phyloP scores from a whole-genome alignment of 2,329 filamentous ascomycete species.

The Simplicillium aogashimaense region DNA sequence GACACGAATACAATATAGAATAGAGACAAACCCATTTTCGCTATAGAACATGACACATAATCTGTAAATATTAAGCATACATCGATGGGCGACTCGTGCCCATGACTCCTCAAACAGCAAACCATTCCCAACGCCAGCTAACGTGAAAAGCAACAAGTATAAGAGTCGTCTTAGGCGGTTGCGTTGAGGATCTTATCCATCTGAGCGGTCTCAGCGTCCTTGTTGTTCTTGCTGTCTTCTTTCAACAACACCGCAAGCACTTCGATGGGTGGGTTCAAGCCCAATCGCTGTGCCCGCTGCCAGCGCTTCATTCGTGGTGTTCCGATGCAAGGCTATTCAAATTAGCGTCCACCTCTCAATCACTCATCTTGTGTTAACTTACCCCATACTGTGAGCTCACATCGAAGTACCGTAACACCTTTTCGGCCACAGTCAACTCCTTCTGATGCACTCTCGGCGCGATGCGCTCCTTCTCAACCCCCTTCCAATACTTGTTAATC shows the following conservation, averaged over 20 bases:
- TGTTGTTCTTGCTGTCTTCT: conserved; percentile 49
- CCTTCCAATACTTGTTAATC: conserved; percentile 69
- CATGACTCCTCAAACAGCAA: conserved; percentile 1
- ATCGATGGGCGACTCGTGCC: not conserved
- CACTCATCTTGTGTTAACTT: conserved; percentile 31
- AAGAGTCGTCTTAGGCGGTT: conserved; percentile 21
- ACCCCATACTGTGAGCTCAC: conserved; percentile 86
- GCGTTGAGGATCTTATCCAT: conserved; percentile 59
- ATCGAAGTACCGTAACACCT: conserved; percentile 85
- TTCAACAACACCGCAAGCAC: conserved; percentile 76
- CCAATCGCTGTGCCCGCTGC: conserved; percentile 75
- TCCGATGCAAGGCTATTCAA: conserved; percentile 73
- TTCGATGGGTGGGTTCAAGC: conserved; percentile 80
- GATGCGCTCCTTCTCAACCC: conserved; percentile 57
- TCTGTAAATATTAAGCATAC: not conserved
- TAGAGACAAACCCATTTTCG: not conserved
- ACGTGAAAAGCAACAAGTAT: conserved; percentile 5
- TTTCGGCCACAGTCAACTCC: conserved; percentile 64
- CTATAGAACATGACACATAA: not conserved
- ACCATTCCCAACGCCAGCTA: conserved; percentile 1
- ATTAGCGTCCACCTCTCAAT: not conserved
- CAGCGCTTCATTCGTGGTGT: conserved; percentile 74
- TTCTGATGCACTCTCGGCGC: conserved; percentile 70
- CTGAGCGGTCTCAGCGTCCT: conserved; percentile 55
- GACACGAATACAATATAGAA: too few relatives aligned